A percentile compares a stretch with the other conserved stretches of the same genome.
These are phyloP conservation scores for Nemania serpens DNA, from an alignment of 2,329 filamentous ascomycete genomes.

Conservation along the genomic window DNA sequence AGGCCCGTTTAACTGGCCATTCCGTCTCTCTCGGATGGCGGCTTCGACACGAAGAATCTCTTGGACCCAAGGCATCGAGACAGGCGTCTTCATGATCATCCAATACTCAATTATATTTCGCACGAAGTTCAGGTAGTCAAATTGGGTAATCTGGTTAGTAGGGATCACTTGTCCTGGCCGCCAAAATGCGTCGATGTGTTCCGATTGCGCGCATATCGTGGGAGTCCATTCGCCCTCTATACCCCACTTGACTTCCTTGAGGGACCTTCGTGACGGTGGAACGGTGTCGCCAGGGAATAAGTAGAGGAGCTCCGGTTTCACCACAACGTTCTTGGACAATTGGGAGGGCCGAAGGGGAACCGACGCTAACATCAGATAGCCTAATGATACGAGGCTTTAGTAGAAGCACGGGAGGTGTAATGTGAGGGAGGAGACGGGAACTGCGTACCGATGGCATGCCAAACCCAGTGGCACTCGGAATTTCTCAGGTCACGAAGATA, in stretches of 20 bases:
- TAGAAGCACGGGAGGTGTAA: neutral
- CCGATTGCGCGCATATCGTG: neutral
- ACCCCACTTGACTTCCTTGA: neutral
- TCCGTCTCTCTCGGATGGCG: neutral
- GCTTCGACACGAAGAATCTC: constrained; percentile 19
- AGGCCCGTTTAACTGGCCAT: neutral
- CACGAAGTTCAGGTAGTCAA: constrained; percentile 14
- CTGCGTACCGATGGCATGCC: constrained; percentile 13
- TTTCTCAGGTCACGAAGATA: neutral
- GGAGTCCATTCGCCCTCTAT: neutral
- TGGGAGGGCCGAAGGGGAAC: neutral
- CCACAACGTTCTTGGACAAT: neutral
- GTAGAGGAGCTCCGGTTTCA: too few relatives aligned
- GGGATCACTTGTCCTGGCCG: neutral
- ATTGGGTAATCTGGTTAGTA: neutral
- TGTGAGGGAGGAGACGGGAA: neutral
- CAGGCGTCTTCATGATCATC: fast-evolving
- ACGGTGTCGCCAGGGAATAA: neutral
- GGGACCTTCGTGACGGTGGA: neutral
- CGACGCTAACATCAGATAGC: constrained; percentile 20
- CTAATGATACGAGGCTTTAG: constrained; percentile 2
- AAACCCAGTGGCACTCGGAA: neutral
- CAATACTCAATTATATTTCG: neutral
- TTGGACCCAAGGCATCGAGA: constrained; percentile 14
- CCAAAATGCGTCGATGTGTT: neutral